Evolutionary conservation across 2,329 filamentous ascomycete species (phyloP), one percentile per base, ranked within the genome.

Genomic region (Alternaria conjuncta): DNA sequence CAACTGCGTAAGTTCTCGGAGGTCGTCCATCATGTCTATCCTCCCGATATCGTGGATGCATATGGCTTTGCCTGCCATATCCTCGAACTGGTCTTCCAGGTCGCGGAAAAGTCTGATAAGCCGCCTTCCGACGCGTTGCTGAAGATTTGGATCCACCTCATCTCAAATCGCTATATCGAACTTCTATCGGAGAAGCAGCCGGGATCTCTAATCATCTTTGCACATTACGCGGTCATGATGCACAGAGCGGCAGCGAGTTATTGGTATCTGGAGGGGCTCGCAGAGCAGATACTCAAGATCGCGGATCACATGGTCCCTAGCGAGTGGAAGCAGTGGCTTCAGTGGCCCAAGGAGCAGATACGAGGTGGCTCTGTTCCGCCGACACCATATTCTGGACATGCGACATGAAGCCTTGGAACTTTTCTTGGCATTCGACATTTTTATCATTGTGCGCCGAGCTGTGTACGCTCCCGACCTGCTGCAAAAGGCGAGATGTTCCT

Each of bases 221-320:
- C 77, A 13, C 75, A 80, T 60, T 80, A 75, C 56, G 78, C 76
- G 21, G 75, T 80, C 10, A 57, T 81, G 20, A 47, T 81, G 8
- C 55, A 60, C 20, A 67, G 69, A 41, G 64, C 68, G 9, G 64
- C 71, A n/a, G 44, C 63, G 13, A 59, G 62, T 20, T 73, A 74
- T 32, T 77, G 74, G 74, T 77, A 70, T 43, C 32, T 77, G 21
- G 64, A 70, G 15, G 74, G 73, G 2, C 47, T 69, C 7, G 66
- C 73, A 3, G 72, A 75, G 41, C 70, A 71, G 53, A 71, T 77
- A 25, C 53, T 77, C 2, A 55, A 60, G n/a, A 68, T 74, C 50
- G 68, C 66, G n/a, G 71, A 75, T 50, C 47, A 60, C 7, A 55
- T 76, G 23, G 66, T 77, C 8, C 73, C 73, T 3, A 60, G 41